Evolutionary conservation across 176 grass and related monocot genomes (phyloP), one percentile per base, ranked within the genome.

Genomic region (Panicum miliaceum): DNA sequence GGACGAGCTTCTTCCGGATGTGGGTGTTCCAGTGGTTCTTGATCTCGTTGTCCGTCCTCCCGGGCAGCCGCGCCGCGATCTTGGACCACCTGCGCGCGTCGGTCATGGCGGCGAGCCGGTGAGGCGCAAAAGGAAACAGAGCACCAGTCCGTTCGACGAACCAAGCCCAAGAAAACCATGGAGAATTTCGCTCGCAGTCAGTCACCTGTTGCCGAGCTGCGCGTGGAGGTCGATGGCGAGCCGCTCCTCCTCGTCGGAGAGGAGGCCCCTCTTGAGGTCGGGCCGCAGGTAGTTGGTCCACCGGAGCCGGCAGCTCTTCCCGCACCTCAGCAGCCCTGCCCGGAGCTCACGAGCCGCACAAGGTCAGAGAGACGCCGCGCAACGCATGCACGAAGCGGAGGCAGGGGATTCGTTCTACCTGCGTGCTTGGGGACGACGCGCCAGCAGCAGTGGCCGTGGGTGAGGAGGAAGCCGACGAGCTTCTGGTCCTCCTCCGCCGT

Each of bases 11-110:
- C 84, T 98, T 98, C 69, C 91, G 91, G 88, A 99, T 96, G 82
- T 99, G 93, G 0, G 96, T 99, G 87, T 99, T 95, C 96, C 96
- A 99, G 58, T 92, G 89, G 81, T 99, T 99, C 91, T 99, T 99
- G 68, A 99, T 96, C 83, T 99, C 96, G 68, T 99, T 99, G 83
- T 99, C 96, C 7, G 96, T 98, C 80, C 96, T 85, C 18, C 96
- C 96, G 0, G 96, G 96, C 1, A 98, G 93, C 42, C 79, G 67
- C 59, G 93, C 87, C 23, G 96, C 96, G 68, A 98, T 98, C 91
- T 99, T 99, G 45, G 96, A 96, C 93, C 96, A 99, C 75, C 56
- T 89, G 40, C 77, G 1, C 0, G 18, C 32, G 54, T 57, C 3
- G 54, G 25, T 15, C 69, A 72, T 19, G 20, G 6, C 2, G n/a